These are phyloP conservation scores for Thoreauomyces humboldtii DNA, from an alignment of 192 early-diverging fungal genomes.

Conservation along the genomic window DNA sequence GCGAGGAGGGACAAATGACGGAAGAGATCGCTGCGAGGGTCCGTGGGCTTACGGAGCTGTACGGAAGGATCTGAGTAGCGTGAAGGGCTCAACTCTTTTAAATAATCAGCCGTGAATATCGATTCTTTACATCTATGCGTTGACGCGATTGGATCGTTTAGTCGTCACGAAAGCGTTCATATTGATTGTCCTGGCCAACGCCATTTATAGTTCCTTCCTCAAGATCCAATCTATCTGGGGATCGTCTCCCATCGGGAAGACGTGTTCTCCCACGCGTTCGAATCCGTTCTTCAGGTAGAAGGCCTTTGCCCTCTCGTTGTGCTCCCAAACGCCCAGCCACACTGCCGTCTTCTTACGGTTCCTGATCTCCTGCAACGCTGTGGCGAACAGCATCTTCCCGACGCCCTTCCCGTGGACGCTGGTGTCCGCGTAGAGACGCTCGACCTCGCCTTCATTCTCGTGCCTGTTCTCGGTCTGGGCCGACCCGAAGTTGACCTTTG, in stretches of 20 bases:
- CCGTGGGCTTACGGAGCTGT: constrained; percentile 11
- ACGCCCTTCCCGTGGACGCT: neutral
- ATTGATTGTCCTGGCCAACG: no score
- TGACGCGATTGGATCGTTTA: no score
- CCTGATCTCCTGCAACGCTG: neutral
- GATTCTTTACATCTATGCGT: no score
- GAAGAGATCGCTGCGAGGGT: constrained; percentile 18
- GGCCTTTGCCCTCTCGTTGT: constrained; percentile 2
- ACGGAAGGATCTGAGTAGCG: constrained; percentile 5
- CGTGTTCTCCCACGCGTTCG: neutral
- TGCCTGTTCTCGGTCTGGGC: constrained; percentile 1
- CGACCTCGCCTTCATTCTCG: constrained; percentile 2
- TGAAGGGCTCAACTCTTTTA: neutral
- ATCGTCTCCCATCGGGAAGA: constrained; percentile 16
- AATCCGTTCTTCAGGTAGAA: constrained; percentile 12
- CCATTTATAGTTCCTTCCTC: constrained; percentile 5
- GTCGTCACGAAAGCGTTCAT: no score
- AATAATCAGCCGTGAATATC: no score
- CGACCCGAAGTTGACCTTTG: neutral
- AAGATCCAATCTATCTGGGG: constrained; percentile 11
- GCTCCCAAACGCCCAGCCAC: constrained; percentile 25
- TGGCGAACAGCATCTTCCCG: constrained; percentile 2
- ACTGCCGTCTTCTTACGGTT: neutral
- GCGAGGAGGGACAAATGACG: neutral
- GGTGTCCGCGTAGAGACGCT: constrained; percentile 11